These are phyloP conservation scores for Aspergillus viridinutans DNA, from an alignment of 2,329 filamentous ascomycete species.

Conservation along the genomic window DNA sequence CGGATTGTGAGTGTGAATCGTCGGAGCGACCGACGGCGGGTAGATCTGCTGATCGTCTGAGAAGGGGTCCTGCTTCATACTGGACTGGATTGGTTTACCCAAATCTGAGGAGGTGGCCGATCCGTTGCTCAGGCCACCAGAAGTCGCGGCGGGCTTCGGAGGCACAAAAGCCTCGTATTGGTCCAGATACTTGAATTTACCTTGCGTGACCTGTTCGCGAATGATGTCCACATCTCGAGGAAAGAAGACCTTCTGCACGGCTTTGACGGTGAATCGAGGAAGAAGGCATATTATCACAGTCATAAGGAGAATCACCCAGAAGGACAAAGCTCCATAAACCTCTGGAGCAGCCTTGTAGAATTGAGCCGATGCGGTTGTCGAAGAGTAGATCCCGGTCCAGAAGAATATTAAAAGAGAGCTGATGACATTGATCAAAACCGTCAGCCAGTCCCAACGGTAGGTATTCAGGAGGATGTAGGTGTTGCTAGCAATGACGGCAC, in stretches of 20 bases:
- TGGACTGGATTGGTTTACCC: conserved; percentile 49
- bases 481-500: conserved; percentile 84
- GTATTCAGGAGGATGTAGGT: conserved; percentile 93
- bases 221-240: conserved; percentile 94
- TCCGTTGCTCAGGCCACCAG: conserved; percentile 36
- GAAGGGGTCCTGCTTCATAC: conserved; percentile 59
- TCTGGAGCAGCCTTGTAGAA: conserved; percentile 77
- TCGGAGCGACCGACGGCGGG: conserved; percentile 78
- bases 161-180: conserved; percentile 50
- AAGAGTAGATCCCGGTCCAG: conserved; percentile 88
- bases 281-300: conserved; percentile 78
- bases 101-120: conserved; percentile 39
- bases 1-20: conserved; percentile 72
- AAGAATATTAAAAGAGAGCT: conserved; percentile 87
- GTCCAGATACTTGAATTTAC: conserved; percentile 73
- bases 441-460: conserved; percentile 97
- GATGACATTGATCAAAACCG: conserved; percentile 73
- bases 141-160: conserved; percentile 41
- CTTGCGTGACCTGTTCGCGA: conserved; percentile 81
- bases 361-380: conserved; percentile 52
- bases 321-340: conserved; percentile 74
- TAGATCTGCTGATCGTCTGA: conserved; percentile 92
- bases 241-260: conserved; percentile 87
- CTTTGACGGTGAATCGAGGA: conserved; percentile 81
- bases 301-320: conserved; percentile 80